A percentile compares a stretch with the other conserved stretches of the same genome.
phyloP scores from a whole-genome alignment of 169 alveolate species.

The Babesia gibsoni region DNA sequence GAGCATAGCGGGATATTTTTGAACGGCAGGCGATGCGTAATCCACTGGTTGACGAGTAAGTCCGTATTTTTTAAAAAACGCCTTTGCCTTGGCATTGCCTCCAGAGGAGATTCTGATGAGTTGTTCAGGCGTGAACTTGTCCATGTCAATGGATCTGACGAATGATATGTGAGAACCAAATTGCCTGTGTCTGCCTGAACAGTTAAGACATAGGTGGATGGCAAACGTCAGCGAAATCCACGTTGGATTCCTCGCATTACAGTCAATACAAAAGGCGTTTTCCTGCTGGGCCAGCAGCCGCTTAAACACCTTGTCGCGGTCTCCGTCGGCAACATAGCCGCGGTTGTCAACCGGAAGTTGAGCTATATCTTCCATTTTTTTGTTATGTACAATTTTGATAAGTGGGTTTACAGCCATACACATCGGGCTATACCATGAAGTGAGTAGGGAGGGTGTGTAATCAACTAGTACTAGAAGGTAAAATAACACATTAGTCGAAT shows the following conservation, averaged over 20 bases:
- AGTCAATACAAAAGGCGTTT: constrained; percentile 89
- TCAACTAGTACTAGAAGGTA: too few relatives aligned
- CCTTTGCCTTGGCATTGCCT: constrained; percentile 68
- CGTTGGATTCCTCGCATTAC: constrained; percentile 93
- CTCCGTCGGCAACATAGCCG: constrained; percentile 77
- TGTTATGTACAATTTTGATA: background rate
- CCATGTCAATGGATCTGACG: constrained; percentile 90
- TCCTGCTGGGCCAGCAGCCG: constrained; percentile 68
- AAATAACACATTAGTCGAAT: too few relatives aligned
- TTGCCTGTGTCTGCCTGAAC: constrained; percentile 94
- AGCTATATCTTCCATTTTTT: constrained; percentile 46
- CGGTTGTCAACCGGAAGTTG: constrained; percentile 71
- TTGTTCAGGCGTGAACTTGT: constrained; percentile 85
- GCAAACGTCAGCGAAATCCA: constrained; percentile 95
- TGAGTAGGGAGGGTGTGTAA: too few relatives aligned
- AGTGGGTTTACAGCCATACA: background rate
- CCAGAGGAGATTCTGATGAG: constrained; percentile 73
- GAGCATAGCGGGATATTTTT: constrained; percentile 27
- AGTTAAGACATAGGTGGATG: constrained; percentile 92
- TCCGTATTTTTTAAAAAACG: constrained; percentile 31
- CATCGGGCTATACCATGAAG: too few relatives aligned
- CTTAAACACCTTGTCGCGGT: constrained; percentile 76
- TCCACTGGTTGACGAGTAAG: constrained; percentile 25
- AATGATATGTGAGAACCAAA: constrained; percentile 94
- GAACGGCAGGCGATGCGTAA: constrained; percentile 27